Conservation (phyloP, 805 yeast genomes). For the Candida vaughaniae region DNA sequence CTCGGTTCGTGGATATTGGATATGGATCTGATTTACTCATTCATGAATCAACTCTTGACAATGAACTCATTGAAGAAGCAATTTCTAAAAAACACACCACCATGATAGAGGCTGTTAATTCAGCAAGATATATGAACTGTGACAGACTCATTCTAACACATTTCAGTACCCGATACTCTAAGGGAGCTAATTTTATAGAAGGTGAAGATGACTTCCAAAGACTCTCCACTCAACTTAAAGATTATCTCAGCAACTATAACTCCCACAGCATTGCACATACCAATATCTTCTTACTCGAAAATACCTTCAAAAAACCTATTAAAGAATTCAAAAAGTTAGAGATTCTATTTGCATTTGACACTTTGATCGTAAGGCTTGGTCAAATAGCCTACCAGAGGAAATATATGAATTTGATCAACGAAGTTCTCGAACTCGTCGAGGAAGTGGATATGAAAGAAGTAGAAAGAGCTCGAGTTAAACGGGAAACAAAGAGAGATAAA, state of each 20-base stretch:
- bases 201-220: slow-evolving; percentile 21
- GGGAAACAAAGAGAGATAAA: slow-evolving; percentile 35
- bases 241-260: slow-evolving; percentile 24
- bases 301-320: slow-evolving; percentile 5
- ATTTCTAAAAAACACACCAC: slow-evolving; percentile 82
- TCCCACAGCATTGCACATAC: slow-evolving; percentile 15
- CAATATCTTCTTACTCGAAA: slow-evolving; percentile 23
- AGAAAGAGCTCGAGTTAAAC: slow-evolving; percentile 27
- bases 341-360: slow-evolving; percentile 41
- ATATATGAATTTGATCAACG: slow-evolving; percentile 14
- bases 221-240: slow-evolving; percentile 22
- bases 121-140: slow-evolving; percentile 71
- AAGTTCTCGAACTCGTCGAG: slow-evolving; percentile 25
- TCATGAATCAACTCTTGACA: slow-evolving; percentile 93
- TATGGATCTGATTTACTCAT: slow-evolving; percentile 66
- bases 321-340: slow-evolving; percentile 29
- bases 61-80: slow-evolving; percentile 76
- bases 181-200: slow-evolving; percentile 29
- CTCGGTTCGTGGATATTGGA: slow-evolving; percentile 66
- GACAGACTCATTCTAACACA: slow-evolving; percentile 77
- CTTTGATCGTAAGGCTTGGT: slow-evolving; percentile 31
- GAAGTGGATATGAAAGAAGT: slow-evolving; percentile 20
- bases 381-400: slow-evolving; percentile 26
- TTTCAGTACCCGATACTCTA: slow-evolving; percentile 80
- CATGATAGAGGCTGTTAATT: slow-evolving; percentile 76